phyloP scores from a whole-genome alignment of 2,329 filamentous ascomycete genomes.

The Fusarium tricinctum region DNA sequence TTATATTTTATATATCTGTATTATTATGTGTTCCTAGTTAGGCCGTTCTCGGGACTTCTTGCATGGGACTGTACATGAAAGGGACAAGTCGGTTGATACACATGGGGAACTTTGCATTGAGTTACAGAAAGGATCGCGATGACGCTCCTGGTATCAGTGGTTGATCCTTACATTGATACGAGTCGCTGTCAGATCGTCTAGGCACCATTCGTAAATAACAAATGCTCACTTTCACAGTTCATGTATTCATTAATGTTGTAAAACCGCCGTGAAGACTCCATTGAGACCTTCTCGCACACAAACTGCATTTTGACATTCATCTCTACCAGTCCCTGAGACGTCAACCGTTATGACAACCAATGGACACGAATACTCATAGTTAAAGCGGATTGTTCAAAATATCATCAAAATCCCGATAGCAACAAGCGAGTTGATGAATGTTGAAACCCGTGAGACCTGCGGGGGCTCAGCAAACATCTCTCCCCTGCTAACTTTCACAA shows the following conservation, averaged over 20 bases:
- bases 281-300: background rate
- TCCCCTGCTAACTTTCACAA: background rate
- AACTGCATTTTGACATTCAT: background rate
- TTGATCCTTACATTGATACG: background rate
- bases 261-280: background rate
- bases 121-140: too few relatives aligned
- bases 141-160: background rate
- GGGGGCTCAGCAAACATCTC: conserved; percentile 28
- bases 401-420: too few relatives aligned
- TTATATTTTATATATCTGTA: too few relatives aligned
- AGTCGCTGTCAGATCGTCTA: background rate
- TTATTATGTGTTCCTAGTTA: too few relatives aligned
- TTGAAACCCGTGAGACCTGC: conserved; percentile 14
- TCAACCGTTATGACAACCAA: background rate
- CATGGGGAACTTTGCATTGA: too few relatives aligned
- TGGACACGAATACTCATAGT: background rate
- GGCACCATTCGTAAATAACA: background rate
- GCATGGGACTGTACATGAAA: too few relatives aligned
- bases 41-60: too few relatives aligned
- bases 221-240: background rate
- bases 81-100: too few relatives aligned
- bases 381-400: background rate
- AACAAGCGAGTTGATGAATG: conserved; percentile 1
- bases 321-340: background rate
- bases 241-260: background rate